Base-by-base conservation (phyloP, 2,329 filamentous ascomycete genomes). In the Samsoniella hepiali region DNA sequence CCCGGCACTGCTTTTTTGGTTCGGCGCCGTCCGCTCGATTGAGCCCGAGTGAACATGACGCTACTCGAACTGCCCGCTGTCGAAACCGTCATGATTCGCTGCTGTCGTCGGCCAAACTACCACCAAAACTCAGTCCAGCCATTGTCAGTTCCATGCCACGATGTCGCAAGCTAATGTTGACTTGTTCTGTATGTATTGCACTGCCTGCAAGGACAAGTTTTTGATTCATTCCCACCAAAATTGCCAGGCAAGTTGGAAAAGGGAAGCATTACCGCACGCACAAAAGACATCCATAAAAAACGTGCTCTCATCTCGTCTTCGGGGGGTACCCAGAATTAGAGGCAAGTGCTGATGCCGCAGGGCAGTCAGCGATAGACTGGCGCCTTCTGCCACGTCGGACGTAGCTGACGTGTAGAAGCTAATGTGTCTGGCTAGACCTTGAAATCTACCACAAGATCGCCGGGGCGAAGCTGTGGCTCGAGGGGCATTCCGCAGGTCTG, bases 281-380 rank as follows among this genome's bases (percentile, higher is more conserved):
- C 91, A 96, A 97, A 97, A 86, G 78, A 93, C 91, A 88, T 96
- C 91, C 84, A 82, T 83, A 96, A 97, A 97, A 96, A 87, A 86
- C 91, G 91, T 86, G 80, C 81, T 84, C 55, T 85, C 84, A 72
- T 87, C 85, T 84, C 80, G 71, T 72, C 85, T 82, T 76, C 49
- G 69, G 70, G 72, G 69, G 68, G 7, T 9, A 13, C n/a, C 34
- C 45, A 70, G 68, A 68, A 63, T 67, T 65, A 68, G 83, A 86
- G 86, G 85, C 69, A 78, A 71, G 65, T 73, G 68, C 70, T 70
- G 67, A 69, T 65, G 67, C 67, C 73, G 65, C 56, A 53, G 44
- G 68, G 68, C 67, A 67, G 69, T 68, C 67, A 70, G 73, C 71
- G 69, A 70, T 66, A 69, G 69, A 76, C 79, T 82, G 83, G 84